Evolutionary conservation across 192 early-diverging fungal species (phyloP).

Genomic region (Backusella tarrabulga): DNA sequence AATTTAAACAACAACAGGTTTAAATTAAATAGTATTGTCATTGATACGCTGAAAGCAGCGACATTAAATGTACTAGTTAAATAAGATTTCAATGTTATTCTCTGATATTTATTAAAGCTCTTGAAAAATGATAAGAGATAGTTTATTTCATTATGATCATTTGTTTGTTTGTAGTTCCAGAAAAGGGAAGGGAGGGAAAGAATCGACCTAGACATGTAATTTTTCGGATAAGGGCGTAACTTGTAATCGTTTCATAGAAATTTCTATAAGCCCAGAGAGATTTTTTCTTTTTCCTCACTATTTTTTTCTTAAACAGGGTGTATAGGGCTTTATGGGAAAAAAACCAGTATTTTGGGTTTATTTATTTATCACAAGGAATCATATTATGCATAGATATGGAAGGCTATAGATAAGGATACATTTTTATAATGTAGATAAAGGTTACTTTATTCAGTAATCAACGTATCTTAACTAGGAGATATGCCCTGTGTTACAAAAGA

Average conservation of each 20-base stretch:
- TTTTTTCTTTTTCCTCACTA: not conserved
- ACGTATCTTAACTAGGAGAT: not conserved
- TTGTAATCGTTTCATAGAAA: not conserved
- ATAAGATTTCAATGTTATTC: not conserved
- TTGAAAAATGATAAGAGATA: not conserved
- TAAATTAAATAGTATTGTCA: not conserved
- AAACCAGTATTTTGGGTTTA: not conserved
- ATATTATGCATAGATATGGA: constrained; percentile 3
- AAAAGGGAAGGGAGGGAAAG: not conserved
- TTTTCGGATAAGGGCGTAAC: not conserved
- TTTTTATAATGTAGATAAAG: not conserved
- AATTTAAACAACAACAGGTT: not conserved
- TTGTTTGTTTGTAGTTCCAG: not conserved
- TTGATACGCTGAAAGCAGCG: not conserved
- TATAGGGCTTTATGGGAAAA: not conserved
- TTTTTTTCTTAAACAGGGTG: not conserved
- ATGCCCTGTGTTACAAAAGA: not conserved
- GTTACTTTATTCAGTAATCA: not conserved
- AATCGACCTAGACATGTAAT: not conserved
- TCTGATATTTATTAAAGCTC: not conserved
- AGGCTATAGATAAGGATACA: constrained; percentile 1
- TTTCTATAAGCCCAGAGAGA: not conserved
- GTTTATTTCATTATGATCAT: not conserved
- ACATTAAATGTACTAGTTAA: not conserved
- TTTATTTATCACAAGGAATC: not conserved